Percentiles rank a stretch among this genome's conserved stretches.
Conservation (phyloP, 139 green algal species). For the Medakamo hakoo region DNA sequence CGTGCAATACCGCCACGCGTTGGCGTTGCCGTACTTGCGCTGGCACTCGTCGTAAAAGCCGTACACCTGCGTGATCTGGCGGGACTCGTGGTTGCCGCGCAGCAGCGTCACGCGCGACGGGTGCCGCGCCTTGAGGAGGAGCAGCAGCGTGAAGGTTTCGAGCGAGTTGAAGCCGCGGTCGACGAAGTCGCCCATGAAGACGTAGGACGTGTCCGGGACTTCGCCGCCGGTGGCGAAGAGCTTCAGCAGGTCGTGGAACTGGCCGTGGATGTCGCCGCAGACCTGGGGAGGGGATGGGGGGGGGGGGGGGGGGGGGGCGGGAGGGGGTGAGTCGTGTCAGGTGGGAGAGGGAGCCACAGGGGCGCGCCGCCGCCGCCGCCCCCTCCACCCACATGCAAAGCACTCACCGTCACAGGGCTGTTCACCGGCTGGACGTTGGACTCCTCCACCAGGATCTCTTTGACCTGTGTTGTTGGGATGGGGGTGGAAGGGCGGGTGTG, state of each 20-base stretch:
- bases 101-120: conserved; percentile 92
- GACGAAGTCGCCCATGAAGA: conserved; percentile 99
- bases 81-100: conserved; percentile 90
- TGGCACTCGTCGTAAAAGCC: conserved; percentile 99
- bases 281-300: conserved; percentile 35
- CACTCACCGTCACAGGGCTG: conserved; percentile 76
- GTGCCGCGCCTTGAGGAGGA: conserved; percentile 89
- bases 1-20: conserved; percentile 98
- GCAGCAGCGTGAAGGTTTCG: conserved; percentile 95
- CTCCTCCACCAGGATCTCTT: conserved; percentile 99
- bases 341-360: conserved; percentile 2
- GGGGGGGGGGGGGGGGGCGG: not conserved
- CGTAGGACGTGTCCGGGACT: conserved; percentile 90
- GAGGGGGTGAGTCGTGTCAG: conserved; percentile 5
- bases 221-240: conserved; percentile 93
- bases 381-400: not conserved
- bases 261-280: conserved; percentile 98
- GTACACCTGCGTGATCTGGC: conserved; percentile 99
- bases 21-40: conserved; percentile 97
- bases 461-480: conserved; percentile 42
- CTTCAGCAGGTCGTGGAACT: conserved; percentile 98
- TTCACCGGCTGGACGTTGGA: conserved; percentile 97
- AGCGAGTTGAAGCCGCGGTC: conserved; percentile 97
- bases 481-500: not conserved
- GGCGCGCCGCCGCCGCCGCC: not conserved